These are phyloP conservation scores for Arthrobotrys sinensis DNA, from an alignment of 2,329 filamentous ascomycete species.

Conservation along the genomic window DNA sequence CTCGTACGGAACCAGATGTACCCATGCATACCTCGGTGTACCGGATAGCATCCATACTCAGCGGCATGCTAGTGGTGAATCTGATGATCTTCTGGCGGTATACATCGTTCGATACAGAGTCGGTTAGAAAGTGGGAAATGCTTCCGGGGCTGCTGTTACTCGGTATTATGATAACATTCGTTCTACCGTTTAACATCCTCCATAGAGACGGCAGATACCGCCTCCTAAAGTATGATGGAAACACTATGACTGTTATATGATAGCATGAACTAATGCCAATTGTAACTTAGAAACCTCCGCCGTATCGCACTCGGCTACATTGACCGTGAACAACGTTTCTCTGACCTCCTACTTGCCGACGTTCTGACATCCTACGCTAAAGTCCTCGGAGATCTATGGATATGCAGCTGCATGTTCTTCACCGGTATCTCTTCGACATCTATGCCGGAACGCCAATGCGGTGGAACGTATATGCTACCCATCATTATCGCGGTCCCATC, in stretches of 20 bases:
- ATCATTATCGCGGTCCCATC: slow-evolving; percentile 87
- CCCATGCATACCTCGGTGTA: slow-evolving; percentile 88
- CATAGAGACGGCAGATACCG: slow-evolving; percentile 63
- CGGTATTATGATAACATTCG: slow-evolving; percentile 79
- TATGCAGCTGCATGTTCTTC: slow-evolving; percentile 93
- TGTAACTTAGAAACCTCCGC: slow-evolving; percentile 73
- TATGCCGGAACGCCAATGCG: slow-evolving; percentile 84
- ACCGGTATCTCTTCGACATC: slow-evolving; percentile 79
- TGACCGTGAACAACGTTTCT: slow-evolving; percentile 92
- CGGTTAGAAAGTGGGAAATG: slow-evolving; percentile 84
- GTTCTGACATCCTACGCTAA: slow-evolving; percentile 95
- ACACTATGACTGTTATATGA: background rate
- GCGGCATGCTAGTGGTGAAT: slow-evolving; percentile 78
- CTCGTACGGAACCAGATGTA: slow-evolving; percentile 78
- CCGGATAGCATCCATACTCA: slow-evolving; percentile 84
- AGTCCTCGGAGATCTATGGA: slow-evolving; percentile 89
- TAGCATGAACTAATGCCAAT: slow-evolving; percentile 1
- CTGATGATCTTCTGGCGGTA: slow-evolving; percentile 86
- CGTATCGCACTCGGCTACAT: slow-evolving; percentile 88
- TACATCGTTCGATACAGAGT: slow-evolving; percentile 78
- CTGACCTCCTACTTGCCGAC: slow-evolving; percentile 92
- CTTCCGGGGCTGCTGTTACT: slow-evolving; percentile 88
- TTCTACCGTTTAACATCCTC: slow-evolving; percentile 74
- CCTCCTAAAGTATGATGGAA: slow-evolving; percentile 61
- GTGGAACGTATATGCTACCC: slow-evolving; percentile 83